A percentile compares a stretch with the other conserved stretches of the same genome.
Evolutionary conservation across 192 early-diverging fungal genomes (phyloP).

Genomic region (Spizellomyces punctatus): DNA sequence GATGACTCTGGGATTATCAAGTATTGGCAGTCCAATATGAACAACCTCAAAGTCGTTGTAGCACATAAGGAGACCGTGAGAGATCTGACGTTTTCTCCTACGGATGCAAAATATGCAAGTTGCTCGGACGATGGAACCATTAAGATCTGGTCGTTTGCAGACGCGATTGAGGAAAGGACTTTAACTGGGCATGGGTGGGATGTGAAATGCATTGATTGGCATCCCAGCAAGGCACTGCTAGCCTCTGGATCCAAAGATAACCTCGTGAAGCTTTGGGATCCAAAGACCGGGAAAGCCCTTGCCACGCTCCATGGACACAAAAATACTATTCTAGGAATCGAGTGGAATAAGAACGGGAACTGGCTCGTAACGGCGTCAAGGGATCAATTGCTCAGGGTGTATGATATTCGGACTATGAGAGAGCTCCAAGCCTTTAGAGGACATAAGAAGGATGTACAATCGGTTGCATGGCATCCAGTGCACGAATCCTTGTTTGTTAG

Average conservation of each 20-base stretch:
- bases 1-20: slow-evolving; percentile 93
- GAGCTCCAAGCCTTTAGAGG: slow-evolving; percentile 85
- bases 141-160: slow-evolving; percentile 96
- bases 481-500: slow-evolving; percentile 89
- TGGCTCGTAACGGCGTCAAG: slow-evolving; percentile 91
- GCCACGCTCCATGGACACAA: slow-evolving; percentile 94
- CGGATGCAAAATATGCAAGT: slow-evolving; percentile 91
- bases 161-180: slow-evolving; percentile 75
- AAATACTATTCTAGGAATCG: slow-evolving; percentile 82
- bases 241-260: slow-evolving; percentile 96
- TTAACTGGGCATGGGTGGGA: slow-evolving; percentile 95
- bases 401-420: slow-evolving; percentile 92
- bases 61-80: slow-evolving; percentile 89
- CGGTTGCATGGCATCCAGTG: slow-evolving; percentile 93
- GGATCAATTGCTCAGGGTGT: slow-evolving; percentile 90
- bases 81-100: slow-evolving; percentile 91
- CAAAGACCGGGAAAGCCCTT: slow-evolving; percentile 81
- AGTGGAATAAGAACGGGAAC: slow-evolving; percentile 98
- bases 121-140: slow-evolving; percentile 94
- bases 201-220: slow-evolving; percentile 97
- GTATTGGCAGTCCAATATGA: slow-evolving; percentile 98
- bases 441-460: slow-evolving; percentile 83
- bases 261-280: slow-evolving; percentile 97
- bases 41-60: slow-evolving; percentile 83
- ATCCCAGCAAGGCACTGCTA: slow-evolving; percentile 88